Conservation (phyloP, 2,329 filamentous ascomycete genomes). For the Colletotrichum kahawae region DNA sequence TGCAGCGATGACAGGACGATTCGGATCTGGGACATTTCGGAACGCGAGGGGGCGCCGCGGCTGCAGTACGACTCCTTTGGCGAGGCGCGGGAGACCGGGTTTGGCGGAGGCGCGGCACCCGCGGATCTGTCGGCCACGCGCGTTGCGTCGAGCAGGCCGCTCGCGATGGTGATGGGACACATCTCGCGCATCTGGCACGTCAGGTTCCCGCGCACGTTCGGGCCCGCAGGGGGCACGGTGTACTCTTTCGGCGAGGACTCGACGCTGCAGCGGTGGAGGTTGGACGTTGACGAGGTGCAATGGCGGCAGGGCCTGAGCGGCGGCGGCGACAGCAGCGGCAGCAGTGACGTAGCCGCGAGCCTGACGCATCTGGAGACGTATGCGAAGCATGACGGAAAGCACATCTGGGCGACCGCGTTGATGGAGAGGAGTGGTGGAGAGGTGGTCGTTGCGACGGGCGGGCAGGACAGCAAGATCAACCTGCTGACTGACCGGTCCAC, state of each 20-base stretch:
- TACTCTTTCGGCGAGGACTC: slow-evolving; percentile 88
- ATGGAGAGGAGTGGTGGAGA: slow-evolving; percentile 31
- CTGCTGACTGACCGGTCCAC: slow-evolving; percentile 40
- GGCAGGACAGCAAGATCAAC: slow-evolving; percentile 77
- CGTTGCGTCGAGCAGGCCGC: slow-evolving; percentile 40
- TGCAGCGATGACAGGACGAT: slow-evolving; percentile 96
- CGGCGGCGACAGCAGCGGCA: neutral
- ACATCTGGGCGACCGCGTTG: slow-evolving; percentile 80
- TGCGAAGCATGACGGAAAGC: slow-evolving; percentile 80
- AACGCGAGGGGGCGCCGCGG: slow-evolving; percentile 35
- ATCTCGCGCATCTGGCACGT: slow-evolving; percentile 89
- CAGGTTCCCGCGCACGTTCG: slow-evolving; percentile 58
- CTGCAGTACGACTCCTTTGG: slow-evolving; percentile 29
- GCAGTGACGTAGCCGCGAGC: slow-evolving; percentile 14
- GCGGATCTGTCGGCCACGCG: slow-evolving; percentile 26
- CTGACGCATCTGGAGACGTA: slow-evolving; percentile 61
- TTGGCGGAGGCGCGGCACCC: slow-evolving; percentile 48
- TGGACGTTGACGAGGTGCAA: slow-evolving; percentile 42
- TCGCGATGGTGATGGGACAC: slow-evolving; percentile 85
- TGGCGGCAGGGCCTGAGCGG: slow-evolving; percentile 5
- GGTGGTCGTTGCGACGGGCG: slow-evolving; percentile 71
- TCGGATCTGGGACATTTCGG: slow-evolving; percentile 82
- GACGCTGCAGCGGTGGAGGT: slow-evolving; percentile 74
- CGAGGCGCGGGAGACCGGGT: slow-evolving; percentile 65
- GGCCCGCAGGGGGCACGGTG: slow-evolving; percentile 48